Evolutionary conservation across 352 stramenopile species (phyloP), one percentile per base, ranked within the genome.

Genomic region (Elongisporangium undulatum): DNA sequence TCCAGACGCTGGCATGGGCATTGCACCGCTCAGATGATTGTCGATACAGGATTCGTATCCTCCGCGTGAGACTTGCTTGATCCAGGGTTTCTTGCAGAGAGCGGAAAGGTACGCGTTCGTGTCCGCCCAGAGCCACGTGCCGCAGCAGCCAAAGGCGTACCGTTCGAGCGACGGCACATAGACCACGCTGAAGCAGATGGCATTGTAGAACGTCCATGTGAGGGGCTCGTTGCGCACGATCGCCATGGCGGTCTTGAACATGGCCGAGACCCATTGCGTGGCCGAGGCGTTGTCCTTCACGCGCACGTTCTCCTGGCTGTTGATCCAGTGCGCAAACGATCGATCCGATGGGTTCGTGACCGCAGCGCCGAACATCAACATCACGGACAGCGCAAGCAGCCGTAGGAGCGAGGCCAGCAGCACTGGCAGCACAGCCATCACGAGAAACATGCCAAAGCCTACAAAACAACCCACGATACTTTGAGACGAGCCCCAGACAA

Each of bases 391-490:
- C n/a, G 59, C 62, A 7, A 71, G 24, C 19, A 78, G 59, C 41
- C 80, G 80, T 9, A 77, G 38, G 12, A 89, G 45, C 26, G 79
- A 69, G 3, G 64, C 60, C 7, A 91, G 9, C 3, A 91, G 77
- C 39, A 74, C 77, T 22, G 82, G 82, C 5, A 91, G 68, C 22
- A 91, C 66, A n/a, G 74, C 77, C 16, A 78, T 67, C 56, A 74
- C 72, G 52, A 91, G 75, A 62, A 91, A 91, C 77, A 87, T 85
- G 17, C 82, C 82, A 20, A 91, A 74, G 6, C 71, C 82, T 91
- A 39, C 24, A 9, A 45, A 16, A 53, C 51, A 56, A 52, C 15
- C 29, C 9, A 53, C 22, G 20, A n/a, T n/a, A 49, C 4, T 38
- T 10, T 16, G 22, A 51, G 20, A 19, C 51, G 23, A 34, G 26